phyloP scores from a whole-genome alignment of 495 filamentous ascomycete species.

The Trichoderma erinaceum region DNA sequence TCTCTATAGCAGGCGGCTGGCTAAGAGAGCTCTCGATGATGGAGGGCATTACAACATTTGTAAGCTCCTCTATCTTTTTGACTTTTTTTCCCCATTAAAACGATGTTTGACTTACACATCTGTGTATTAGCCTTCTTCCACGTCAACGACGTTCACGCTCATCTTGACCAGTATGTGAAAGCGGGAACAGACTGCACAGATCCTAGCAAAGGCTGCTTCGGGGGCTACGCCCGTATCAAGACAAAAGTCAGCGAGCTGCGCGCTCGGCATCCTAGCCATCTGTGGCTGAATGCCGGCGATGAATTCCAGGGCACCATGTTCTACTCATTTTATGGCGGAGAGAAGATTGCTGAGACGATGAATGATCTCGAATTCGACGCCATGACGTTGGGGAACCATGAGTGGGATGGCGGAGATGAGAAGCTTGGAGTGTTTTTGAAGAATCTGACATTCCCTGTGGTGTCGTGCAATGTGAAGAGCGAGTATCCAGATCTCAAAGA shows the following conservation, averaged over 20 bases:
- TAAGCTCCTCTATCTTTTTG: neutral
- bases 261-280: slow-evolving; percentile 45
- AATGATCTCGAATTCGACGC: slow-evolving; percentile 53
- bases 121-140: slow-evolving; percentile 44
- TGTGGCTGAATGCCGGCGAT: slow-evolving; percentile 52
- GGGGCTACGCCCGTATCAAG: slow-evolving; percentile 54
- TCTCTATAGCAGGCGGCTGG: slow-evolving; percentile 27
- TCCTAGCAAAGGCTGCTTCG: slow-evolving; percentile 47
- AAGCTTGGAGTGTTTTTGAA: slow-evolving; percentile 44
- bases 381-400: slow-evolving; percentile 58
- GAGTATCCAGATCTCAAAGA: slow-evolving; percentile 43
- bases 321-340: slow-evolving; percentile 52
- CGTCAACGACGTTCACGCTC: slow-evolving; percentile 57
- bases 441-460: slow-evolving; percentile 53
- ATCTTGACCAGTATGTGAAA: slow-evolving; percentile 50
- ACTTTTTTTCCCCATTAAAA: neutral
- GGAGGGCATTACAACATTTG: slow-evolving; percentile 44
- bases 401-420: slow-evolving; percentile 50
- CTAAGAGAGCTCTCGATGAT: slow-evolving; percentile 38
- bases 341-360: slow-evolving; percentile 55
- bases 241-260: slow-evolving; percentile 43
- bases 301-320: slow-evolving; percentile 58
- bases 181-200: slow-evolving; percentile 49
- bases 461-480: slow-evolving; percentile 49
- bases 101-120: neutral